Evolutionary conservation across 1,284 basidiomycete genomes (phyloP), one percentile per base, ranked within the genome.

Genomic region (Lentinula novae-zelandiae): DNA sequence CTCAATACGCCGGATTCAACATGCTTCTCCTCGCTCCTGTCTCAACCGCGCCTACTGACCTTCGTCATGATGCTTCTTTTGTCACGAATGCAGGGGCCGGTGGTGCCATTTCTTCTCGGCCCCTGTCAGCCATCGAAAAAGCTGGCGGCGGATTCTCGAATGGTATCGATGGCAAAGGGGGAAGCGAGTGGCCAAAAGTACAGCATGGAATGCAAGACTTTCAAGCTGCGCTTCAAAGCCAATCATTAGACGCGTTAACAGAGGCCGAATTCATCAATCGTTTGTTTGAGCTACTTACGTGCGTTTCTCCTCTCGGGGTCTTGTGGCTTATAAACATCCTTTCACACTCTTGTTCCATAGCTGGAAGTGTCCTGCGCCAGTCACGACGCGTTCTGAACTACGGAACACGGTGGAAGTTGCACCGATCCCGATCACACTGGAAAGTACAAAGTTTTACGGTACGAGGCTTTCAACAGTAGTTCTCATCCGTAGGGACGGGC

Each of bases 401-500:
- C 80, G 77, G 64, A 80, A 83, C 62, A 86, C 86, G n/a, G 78
- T 90, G 4, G 78, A 83, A 36, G 84, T 87, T 60, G 71, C 75
- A 38, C 86, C 88, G 27, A 17, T 87, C 40, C 53, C 44, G 36
- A 52, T 56, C 27, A 50, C 22, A 13, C 38, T 36, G 38, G 52
- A 50, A 20, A 59, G 56, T 62, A 62, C 60, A 40, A 56, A 31
- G 55, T 70, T 66, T 63, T 91, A 90, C 68, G 90, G 82, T 52
- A 93, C 91, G 39, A 86, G 91, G 12, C 72, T 89, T 52, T 83
- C 91, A 58, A 92, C 87, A 6, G 82, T 91, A 52, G 71, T 93
- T 48, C 79, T 93, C 62, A 77, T 93, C 40, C 76, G 79, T 60
- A 79, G 80, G 64, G 79, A 80, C 62, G 87, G 90, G 49, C 70